Percentiles rank a stretch among this genome's conserved stretches.
These are phyloP conservation scores for Phytophthora megakarya DNA, from an alignment of 352 stramenopile genomes.

Conservation along the genomic window DNA sequence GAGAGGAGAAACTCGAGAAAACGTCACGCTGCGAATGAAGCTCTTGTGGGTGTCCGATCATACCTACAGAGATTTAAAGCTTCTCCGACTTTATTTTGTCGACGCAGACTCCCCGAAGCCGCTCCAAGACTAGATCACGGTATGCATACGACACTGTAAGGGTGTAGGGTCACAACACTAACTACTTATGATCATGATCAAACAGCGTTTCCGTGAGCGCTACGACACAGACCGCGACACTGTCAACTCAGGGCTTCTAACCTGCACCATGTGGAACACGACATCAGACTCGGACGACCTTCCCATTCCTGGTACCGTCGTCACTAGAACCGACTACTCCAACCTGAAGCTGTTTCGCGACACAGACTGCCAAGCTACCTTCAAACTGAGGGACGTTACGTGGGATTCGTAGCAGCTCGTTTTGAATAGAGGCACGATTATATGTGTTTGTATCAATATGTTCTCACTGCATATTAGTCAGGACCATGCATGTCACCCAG, in stretches of 20 bases:
- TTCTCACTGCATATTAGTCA: too few species aligned
- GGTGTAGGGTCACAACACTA: too few species aligned
- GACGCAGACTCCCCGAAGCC: neutral
- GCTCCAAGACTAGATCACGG: neutral
- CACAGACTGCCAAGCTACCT: neutral
- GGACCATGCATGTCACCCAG: too few species aligned
- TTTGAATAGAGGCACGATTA: too few species aligned
- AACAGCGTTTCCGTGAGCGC: neutral
- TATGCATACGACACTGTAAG: too few species aligned
- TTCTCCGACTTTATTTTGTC: neutral
- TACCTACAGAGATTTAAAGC: neutral
- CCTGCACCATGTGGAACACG: neutral
- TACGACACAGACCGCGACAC: neutral
- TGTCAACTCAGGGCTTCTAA: neutral
- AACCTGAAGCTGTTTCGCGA: neutral
- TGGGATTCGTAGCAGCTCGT: too few species aligned
- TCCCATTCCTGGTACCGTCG: neutral
- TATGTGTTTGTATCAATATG: too few species aligned
- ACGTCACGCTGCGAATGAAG: neutral
- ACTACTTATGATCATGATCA: neutral
- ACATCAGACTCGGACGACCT: neutral
- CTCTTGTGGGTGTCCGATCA: conserved; percentile 6
- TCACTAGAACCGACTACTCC: neutral
- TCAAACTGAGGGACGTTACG: conserved; percentile 1
- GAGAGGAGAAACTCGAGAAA: too few species aligned